Conservation (phyloP, 805 yeast species). For the Saccharomycopsis vini region DNA sequence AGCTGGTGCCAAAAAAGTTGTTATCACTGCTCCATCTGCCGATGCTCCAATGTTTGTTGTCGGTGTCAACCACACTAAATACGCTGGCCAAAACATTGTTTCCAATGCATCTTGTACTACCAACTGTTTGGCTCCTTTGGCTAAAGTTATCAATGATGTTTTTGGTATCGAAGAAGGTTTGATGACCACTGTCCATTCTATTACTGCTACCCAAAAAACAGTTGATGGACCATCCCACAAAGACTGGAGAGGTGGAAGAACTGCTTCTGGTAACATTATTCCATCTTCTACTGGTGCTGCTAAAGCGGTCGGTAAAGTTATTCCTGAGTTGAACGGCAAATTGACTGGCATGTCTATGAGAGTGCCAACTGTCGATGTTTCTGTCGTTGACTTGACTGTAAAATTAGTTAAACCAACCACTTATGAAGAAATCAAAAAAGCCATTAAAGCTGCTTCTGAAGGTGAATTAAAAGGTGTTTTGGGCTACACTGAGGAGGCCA, state of each 20-base stretch:
- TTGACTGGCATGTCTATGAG: slow-evolving; percentile 91
- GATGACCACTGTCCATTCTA: slow-evolving; percentile 94
- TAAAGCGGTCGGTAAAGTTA: slow-evolving; percentile 93
- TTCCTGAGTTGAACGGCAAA: slow-evolving; percentile 85
- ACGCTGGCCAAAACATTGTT: slow-evolving; percentile 66
- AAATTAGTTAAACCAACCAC: slow-evolving; percentile 68
- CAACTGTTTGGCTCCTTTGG: slow-evolving; percentile 91
- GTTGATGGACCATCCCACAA: slow-evolving; percentile 96
- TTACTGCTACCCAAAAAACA: slow-evolving; percentile 93
- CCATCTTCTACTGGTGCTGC: slow-evolving; percentile 98
- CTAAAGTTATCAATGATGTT: slow-evolving; percentile 77
- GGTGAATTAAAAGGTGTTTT: slow-evolving; percentile 71
- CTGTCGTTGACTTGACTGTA: slow-evolving; percentile 88
- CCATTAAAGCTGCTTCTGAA: slow-evolving; percentile 68
- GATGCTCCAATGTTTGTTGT: slow-evolving; percentile 94
- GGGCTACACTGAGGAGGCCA: slow-evolving; percentile 89
- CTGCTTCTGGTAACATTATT: slow-evolving; percentile 91
- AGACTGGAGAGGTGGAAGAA: slow-evolving; percentile 99
- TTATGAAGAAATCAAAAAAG: slow-evolving; percentile 74
- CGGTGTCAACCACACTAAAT: slow-evolving; percentile 80
- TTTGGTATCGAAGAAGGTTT: slow-evolving; percentile 87
- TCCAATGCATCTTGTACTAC: slow-evolving; percentile 96
- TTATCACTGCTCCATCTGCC: slow-evolving; percentile 88
- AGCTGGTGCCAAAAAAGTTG: slow-evolving; percentile 92
- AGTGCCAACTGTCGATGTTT: slow-evolving; percentile 89